Evolutionary conservation across 2,329 filamentous ascomycete species (phyloP).

Genomic region (Raffaelea ambrosiae): DNA sequence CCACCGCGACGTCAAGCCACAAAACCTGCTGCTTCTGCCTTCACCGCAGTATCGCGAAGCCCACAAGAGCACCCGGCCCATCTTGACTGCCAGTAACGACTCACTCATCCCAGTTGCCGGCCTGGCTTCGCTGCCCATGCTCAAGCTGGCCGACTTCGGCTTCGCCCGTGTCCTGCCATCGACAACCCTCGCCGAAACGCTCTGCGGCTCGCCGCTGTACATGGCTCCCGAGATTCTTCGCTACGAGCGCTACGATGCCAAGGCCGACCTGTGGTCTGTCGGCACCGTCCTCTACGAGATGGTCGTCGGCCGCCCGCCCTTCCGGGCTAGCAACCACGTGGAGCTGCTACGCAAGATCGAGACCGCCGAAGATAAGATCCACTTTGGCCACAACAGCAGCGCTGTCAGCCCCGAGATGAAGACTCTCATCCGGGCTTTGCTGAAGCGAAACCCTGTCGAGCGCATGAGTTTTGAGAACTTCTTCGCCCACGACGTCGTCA

Average conservation of each 20-base stretch:
- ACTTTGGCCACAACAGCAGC: slow-evolving; percentile 65
- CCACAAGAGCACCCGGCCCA: slow-evolving; percentile 54
- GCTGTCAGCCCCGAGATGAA: slow-evolving; percentile 70
- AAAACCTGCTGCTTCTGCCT: slow-evolving; percentile 86
- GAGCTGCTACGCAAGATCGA: slow-evolving; percentile 91
- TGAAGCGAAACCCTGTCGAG: slow-evolving; percentile 81
- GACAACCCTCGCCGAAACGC: slow-evolving; percentile 86
- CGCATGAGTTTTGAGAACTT: slow-evolving; percentile 80
- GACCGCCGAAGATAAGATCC: slow-evolving; percentile 75
- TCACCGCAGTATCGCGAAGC: slow-evolving; percentile 62
- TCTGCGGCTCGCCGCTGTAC: slow-evolving; percentile 93
- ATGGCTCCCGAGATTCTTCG: slow-evolving; percentile 98
- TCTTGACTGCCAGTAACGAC: slow-evolving; percentile 69
- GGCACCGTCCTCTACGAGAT: slow-evolving; percentile 95
- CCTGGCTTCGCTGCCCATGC: slow-evolving; percentile 78
- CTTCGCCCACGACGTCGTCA: slow-evolving; percentile 67
- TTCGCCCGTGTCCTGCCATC: slow-evolving; percentile 88
- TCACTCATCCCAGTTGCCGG: slow-evolving; percentile 76
- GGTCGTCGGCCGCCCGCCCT: slow-evolving; percentile 83
- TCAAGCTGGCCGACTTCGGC: slow-evolving; percentile 98
- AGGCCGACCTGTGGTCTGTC: slow-evolving; percentile 95
- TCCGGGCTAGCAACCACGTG: slow-evolving; percentile 87
- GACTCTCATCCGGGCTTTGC: slow-evolving; percentile 64
- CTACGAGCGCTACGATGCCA: slow-evolving; percentile 95
- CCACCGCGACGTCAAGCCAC: slow-evolving; percentile 94